Base-by-base conservation (phyloP, 768 basidiomycete genomes). In the Kwoniella sp. region DNA sequence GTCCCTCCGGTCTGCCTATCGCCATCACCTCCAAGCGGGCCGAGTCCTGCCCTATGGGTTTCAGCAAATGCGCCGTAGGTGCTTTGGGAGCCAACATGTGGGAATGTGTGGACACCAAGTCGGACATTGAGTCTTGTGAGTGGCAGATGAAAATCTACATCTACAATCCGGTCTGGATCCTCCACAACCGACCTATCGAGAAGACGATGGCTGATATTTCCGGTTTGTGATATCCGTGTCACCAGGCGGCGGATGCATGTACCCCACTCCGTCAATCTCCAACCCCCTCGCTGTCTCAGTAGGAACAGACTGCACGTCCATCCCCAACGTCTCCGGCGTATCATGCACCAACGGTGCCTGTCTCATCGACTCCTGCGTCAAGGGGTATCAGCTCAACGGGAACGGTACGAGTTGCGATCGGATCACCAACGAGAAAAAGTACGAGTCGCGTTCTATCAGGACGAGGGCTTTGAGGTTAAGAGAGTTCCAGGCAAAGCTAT, bases 211-310 rank as follows among this genome's bases (percentile, higher is more conserved):
- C 15, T 17, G 15, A 48, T 20, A 5, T 23, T 28, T 11, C 23
- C 5, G 23, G 5, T 4, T 17, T 51, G 4, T 28, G 23, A 51
- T 25, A 9, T 41, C 38, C 38, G 20, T 22, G 30, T 7, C 1
- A 26, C 20, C 52, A 73, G 71, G 77, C 59, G 78, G 78, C 3
- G 78, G 78, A 20, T 79, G 78, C 55, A 56, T 73, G n/a, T 34
- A 62, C 47, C 63, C 66, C 2, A n/a, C 30, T 12, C 23, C 41
- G 1, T n/a, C 15, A 8, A 11, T 56, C 3, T 7, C 17, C 15
- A 63, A 62, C 48, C 67, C 60, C 0, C 64, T 55, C 28, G 64
- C 56, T 8, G 4, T 56, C 20, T 54, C 58, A 1, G 15, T 53
- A 0, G 76, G 75, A 13, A 55, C 58, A 11, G 78, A 79, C 67